A percentile compares a stretch with the other conserved stretches of the same genome.
Evolutionary conservation across 495 filamentous ascomycete species (phyloP).

Genomic region (Trichocladium uniseriatum): DNA sequence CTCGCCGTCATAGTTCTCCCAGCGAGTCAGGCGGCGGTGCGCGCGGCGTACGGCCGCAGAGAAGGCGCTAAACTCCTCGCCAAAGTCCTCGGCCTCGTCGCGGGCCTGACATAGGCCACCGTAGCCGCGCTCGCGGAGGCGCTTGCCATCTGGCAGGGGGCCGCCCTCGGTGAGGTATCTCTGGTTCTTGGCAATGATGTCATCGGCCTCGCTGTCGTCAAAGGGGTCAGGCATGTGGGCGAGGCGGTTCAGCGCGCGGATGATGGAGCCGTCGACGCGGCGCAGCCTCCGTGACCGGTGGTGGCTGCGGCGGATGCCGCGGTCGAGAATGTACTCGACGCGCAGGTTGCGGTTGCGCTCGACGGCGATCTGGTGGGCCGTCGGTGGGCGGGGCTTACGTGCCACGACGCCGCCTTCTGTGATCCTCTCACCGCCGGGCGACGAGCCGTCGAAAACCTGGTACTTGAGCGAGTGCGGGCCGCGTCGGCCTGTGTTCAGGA

Average conservation of each 20-base stretch:
- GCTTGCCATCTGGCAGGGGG: slow-evolving; percentile 14
- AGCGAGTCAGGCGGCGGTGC: slow-evolving; percentile 60
- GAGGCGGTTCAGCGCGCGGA: slow-evolving; percentile 61
- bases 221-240: slow-evolving; percentile 61
- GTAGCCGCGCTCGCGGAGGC: slow-evolving; percentile 48
- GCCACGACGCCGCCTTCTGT: slow-evolving; percentile 37
- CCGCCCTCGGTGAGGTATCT: slow-evolving; percentile 6
- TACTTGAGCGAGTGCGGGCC: slow-evolving; percentile 42
- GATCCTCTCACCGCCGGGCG: slow-evolving; percentile 34
- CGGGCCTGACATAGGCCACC: slow-evolving; percentile 61
- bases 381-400: slow-evolving; percentile 64
- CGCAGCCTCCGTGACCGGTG: slow-evolving; percentile 52
- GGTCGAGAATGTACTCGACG: slow-evolving; percentile 76
- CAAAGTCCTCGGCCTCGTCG: slow-evolving; percentile 63
- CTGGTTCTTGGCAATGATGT: slow-evolving; percentile 32
- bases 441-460: slow-evolving; percentile 43
- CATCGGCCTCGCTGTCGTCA: slow-evolving; percentile 71
- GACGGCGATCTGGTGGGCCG: slow-evolving; percentile 86
- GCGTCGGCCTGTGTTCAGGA: slow-evolving; percentile 32
- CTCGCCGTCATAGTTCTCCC: slow-evolving; percentile 49
- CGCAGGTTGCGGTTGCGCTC: slow-evolving; percentile 81
- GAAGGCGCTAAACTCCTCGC: slow-evolving; percentile 66
- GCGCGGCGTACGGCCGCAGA: slow-evolving; percentile 62
- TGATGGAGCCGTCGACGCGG: slow-evolving; percentile 50
- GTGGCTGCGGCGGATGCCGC: slow-evolving; percentile 56